These are phyloP conservation scores for Rhodotorula paludigena DNA, from an alignment of 768 basidiomycete species.

Conservation along the genomic window DNA sequence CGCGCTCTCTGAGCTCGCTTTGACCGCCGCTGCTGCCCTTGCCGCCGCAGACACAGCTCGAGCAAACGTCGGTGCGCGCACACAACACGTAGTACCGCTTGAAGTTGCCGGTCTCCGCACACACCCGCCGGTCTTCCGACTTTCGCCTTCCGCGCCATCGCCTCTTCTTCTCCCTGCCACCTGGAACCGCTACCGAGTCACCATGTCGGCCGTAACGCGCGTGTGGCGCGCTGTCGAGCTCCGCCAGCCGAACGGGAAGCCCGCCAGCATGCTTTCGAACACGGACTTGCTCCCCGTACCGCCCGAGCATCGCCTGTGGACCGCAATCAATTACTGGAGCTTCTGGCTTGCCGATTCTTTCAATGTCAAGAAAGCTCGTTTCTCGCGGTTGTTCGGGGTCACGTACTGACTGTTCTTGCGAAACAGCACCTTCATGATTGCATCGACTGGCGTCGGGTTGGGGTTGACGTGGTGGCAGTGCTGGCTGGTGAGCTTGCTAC, in stretches of 20 bases:
- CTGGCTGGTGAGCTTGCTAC: conserved; percentile 53
- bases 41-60: too few species aligned
- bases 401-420: conserved; percentile 21
- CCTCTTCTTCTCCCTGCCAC: too few species aligned
- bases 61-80: too few species aligned
- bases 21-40: too few species aligned
- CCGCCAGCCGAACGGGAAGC: not conserved
- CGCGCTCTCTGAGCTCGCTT: too few species aligned
- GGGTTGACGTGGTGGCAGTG: conserved; percentile 80
- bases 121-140: too few species aligned
- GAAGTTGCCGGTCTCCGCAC: too few species aligned
- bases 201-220: conserved; percentile 9
- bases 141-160: too few species aligned
- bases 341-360: conserved; percentile 61
- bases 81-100: too few species aligned
- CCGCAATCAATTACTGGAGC: conserved; percentile 7
- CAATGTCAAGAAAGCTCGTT: conserved; percentile 28
- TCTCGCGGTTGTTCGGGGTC: not conserved
- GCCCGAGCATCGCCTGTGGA: conserved; percentile 8
- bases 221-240: conserved; percentile 6
- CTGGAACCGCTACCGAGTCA: too few species aligned
- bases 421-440: conserved; percentile 47
- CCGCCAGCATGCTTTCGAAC: conserved; percentile 14
- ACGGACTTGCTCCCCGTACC: conserved; percentile 26
- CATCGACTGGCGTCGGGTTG: conserved; percentile 47